A percentile compares a stretch with the other conserved stretches of the same genome.
These are phyloP conservation scores for Boehmeria nivea DNA, from an alignment of 306 rosid species.

Conservation along the genomic window DNA sequence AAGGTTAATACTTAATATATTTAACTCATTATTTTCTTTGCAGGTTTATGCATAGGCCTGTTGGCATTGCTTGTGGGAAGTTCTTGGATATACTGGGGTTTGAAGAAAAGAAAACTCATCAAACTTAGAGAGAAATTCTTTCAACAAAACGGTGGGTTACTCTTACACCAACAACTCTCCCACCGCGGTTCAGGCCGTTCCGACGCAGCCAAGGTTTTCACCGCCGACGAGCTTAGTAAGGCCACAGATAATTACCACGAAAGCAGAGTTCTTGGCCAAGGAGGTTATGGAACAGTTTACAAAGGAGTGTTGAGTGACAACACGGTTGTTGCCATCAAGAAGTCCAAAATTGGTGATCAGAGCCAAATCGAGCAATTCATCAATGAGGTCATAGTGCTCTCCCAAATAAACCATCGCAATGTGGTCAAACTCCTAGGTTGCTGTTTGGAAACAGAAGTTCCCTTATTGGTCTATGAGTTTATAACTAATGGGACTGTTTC, in stretches of 20 bases:
- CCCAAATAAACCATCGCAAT: slow-evolving; percentile 24
- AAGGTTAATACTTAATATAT: no score
- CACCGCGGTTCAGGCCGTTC: background rate
- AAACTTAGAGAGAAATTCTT: slow-evolving; percentile 11
- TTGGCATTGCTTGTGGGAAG: background rate
- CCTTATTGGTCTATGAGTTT: slow-evolving; percentile 15
- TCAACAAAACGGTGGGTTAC: slow-evolving; percentile 20
- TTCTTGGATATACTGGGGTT: slow-evolving; percentile 13
- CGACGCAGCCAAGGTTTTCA: slow-evolving; percentile 13
- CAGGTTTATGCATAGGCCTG: slow-evolving; percentile 1
- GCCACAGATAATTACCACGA: slow-evolving; percentile 17
- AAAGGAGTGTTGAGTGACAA: slow-evolving; percentile 8
- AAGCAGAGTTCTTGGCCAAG: slow-evolving; percentile 19
- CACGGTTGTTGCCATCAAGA: slow-evolving; percentile 19
- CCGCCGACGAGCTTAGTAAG: slow-evolving; percentile 12
- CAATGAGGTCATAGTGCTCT: slow-evolving; percentile 20
- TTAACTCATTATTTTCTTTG: no score
- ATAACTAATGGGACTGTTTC: slow-evolving; percentile 22
- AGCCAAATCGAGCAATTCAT: slow-evolving; percentile 26
- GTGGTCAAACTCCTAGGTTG: slow-evolving; percentile 25
- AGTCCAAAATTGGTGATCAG: slow-evolving; percentile 13
- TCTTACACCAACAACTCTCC: slow-evolving; percentile 14
- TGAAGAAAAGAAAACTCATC: slow-evolving; percentile 4
- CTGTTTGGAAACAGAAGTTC: slow-evolving; percentile 26
- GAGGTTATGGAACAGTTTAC: slow-evolving; percentile 23